A percentile compares a stretch with the other conserved stretches of the same genome.
Evolutionary conservation across 768 basidiomycete genomes (phyloP).

Genomic region (Phylloporus rhodoxanthus): DNA sequence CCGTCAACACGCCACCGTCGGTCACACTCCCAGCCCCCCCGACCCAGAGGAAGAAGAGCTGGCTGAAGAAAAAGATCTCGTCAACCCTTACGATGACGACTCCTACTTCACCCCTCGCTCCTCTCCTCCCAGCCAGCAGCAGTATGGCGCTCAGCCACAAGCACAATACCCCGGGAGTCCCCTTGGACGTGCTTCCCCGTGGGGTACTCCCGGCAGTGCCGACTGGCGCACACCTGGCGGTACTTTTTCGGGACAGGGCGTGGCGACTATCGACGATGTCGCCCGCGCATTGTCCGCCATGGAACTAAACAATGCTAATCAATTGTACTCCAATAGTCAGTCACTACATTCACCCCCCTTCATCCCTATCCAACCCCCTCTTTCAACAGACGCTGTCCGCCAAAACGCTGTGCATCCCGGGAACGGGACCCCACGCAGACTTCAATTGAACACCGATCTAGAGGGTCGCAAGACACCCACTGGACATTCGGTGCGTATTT

Average conservation of each 20-base stretch:
- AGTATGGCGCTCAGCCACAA: slow-evolving; percentile 31
- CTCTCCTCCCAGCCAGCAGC: slow-evolving; percentile 37
- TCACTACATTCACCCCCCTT: slow-evolving; percentile 66
- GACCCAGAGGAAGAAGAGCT: slow-evolving; percentile 54
- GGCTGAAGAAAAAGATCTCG: slow-evolving; percentile 37
- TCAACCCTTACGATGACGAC: slow-evolving; percentile 47
- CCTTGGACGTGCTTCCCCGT: slow-evolving; percentile 60
- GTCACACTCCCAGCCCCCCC: slow-evolving; percentile 41
- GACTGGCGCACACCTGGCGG: slow-evolving; percentile 54
- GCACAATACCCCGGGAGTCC: slow-evolving; percentile 48
- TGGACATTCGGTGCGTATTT: slow-evolving; percentile 45
- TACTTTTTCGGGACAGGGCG: slow-evolving; percentile 26
- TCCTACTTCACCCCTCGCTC: slow-evolving; percentile 47
- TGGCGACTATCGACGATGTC: slow-evolving; percentile 60
- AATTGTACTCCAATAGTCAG: slow-evolving; percentile 35
- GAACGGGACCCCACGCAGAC: slow-evolving; percentile 38
- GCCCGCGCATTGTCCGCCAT: slow-evolving; percentile 66
- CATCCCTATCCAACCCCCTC: slow-evolving; percentile 44
- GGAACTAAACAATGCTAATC: slow-evolving; percentile 43
- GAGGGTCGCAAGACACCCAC: slow-evolving; percentile 62
- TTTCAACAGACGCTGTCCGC: slow-evolving; percentile 35
- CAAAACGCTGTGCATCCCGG: slow-evolving; percentile 36
- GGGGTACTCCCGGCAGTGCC: slow-evolving; percentile 46
- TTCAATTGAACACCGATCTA: slow-evolving; percentile 57
- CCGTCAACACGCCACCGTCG: slow-evolving; percentile 24